A percentile compares a stretch with the other conserved stretches of the same genome.
These are phyloP conservation scores for Naganishia albida DNA, from an alignment of 1,284 basidiomycete genomes.

Conservation along the genomic window DNA sequence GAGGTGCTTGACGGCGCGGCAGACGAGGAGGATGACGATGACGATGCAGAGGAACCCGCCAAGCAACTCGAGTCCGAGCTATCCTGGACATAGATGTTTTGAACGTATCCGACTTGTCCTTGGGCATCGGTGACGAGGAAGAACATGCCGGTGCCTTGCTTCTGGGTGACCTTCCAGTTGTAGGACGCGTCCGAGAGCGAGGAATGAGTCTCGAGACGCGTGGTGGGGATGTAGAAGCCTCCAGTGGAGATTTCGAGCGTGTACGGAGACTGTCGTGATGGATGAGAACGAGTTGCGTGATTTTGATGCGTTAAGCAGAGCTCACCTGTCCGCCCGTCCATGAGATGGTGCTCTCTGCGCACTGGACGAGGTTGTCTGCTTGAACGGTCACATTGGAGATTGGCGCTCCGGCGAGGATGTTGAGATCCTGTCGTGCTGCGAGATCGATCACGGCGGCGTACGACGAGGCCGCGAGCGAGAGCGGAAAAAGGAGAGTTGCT, in stretches of 20 bases:
- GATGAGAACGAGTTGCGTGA: slow-evolving; percentile 5
- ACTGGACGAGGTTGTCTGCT: slow-evolving; percentile 45
- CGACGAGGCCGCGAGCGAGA: slow-evolving; percentile 13
- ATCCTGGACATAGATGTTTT: slow-evolving; percentile 43
- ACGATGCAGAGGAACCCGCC: slow-evolving; percentile 2
- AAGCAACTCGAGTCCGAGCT: slow-evolving; percentile 44
- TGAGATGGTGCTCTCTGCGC: slow-evolving; percentile 43
- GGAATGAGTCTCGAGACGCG: slow-evolving; percentile 35
- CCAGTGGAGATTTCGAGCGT: slow-evolving; percentile 45
- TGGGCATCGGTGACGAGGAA: slow-evolving; percentile 47
- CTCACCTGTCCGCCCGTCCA: slow-evolving; percentile 48
- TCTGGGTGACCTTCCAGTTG: slow-evolving; percentile 44
- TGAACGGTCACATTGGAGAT: slow-evolving; percentile 46
- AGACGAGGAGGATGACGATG: slow-evolving; percentile 6
- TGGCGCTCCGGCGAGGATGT: slow-evolving; percentile 33
- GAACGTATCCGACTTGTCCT: slow-evolving; percentile 46
- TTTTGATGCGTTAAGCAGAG: slow-evolving; percentile 10
- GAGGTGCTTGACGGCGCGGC: slow-evolving; percentile 9
- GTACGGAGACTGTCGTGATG: slow-evolving; percentile 27
- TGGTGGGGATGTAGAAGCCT: slow-evolving; percentile 47
- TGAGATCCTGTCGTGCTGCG: slow-evolving; percentile 7
- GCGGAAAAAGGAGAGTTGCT: slow-evolving; percentile 13
- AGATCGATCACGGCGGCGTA: slow-evolving; percentile 21
- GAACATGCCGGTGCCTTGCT: slow-evolving; percentile 42
- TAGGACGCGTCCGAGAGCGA: slow-evolving; percentile 36